Evolutionary conservation across 139 green algal species (phyloP), one percentile per base, ranked within the genome.

Genomic region (Coccomyxa sp.): DNA sequence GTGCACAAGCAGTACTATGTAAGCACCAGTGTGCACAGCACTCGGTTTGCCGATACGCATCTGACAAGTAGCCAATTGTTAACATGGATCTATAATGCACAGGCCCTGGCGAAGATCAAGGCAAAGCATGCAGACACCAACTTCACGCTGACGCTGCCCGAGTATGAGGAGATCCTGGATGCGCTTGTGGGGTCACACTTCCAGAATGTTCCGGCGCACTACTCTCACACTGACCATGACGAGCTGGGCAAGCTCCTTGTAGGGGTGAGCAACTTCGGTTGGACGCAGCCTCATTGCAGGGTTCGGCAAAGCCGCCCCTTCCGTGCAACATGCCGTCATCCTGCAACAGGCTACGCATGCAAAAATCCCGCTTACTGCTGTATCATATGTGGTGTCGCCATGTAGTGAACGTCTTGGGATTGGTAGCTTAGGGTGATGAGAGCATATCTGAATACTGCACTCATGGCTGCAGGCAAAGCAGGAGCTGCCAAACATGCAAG

Each of bases 401-500:
- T 58, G 14, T 27, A 58, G 12, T 27, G 14, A 58, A 58, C 14
- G 44, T 58, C 14, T 58, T 58, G 12, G 12, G 27, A 64, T 7
- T 18, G 50, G 50, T 64, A 18, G 22, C 50, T 8, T 12, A 40
- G 18, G 44, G 74, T 58, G 74, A 24, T 9, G 35, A 40, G 38
- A 24, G 71, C 10, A 16, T 70, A 41, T 34, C 74, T 78, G 74
- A 38, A 10, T 64, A 22, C 18, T 64, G 50, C 50, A 64, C 27
- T 64, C 39, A 38, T 33, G 34, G 29, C 22, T 34, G 27, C 77
- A 83, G 68, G 83, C 83, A 24, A 75, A 75, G 50, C 6, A 16
- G 12, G 83, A 88, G 77, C 76, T 88, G 55, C 73, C 81, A 18
- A 86, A 88, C 68, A 84, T 88, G 77, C 50, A 83, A 37, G 69